A percentile compares a stretch with the other conserved stretches of the same genome.
Conservation (phyloP, 306 rosid species). For the Mucuna pruriens region DNA sequence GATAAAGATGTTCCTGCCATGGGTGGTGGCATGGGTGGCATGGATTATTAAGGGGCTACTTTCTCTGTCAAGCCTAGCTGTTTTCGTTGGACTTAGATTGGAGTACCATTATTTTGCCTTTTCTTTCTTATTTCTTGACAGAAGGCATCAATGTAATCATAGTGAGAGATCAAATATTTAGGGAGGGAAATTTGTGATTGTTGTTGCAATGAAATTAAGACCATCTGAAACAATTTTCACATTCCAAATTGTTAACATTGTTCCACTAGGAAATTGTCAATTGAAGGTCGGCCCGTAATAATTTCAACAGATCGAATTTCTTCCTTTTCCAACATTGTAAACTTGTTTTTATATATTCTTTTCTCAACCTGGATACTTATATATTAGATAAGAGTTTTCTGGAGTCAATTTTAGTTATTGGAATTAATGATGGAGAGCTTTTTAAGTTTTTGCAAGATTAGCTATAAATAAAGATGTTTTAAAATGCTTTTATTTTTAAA, state of each 20-base stretch:
- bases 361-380: too few relatives aligned
- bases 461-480: neutral
- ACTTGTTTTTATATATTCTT: neutral
- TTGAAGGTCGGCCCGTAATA: neutral
- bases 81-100: constrained; percentile 24
- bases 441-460: neutral
- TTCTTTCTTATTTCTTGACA: constrained; percentile 24
- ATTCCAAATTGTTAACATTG: constrained; percentile 1
- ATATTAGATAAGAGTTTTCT: too few relatives aligned
- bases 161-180: constrained; percentile 46
- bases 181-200: constrained; percentile 44
- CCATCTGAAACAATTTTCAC: constrained; percentile 34
- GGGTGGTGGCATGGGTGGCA: constrained; percentile 73
- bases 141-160: constrained; percentile 56
- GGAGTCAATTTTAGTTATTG: too few relatives aligned
- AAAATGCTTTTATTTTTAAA: neutral
- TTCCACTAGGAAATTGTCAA: neutral
- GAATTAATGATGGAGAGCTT: neutral
- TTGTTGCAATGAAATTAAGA: neutral
- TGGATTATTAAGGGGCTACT: constrained; percentile 60
- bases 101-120: neutral
- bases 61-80: neutral
- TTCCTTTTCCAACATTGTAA: neutral
- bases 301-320: neutral
- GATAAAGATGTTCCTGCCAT: constrained; percentile 69